phyloP scores from a whole-genome alignment of 2,329 filamentous ascomycete species.

The Alternaria angustiovoidea region DNA sequence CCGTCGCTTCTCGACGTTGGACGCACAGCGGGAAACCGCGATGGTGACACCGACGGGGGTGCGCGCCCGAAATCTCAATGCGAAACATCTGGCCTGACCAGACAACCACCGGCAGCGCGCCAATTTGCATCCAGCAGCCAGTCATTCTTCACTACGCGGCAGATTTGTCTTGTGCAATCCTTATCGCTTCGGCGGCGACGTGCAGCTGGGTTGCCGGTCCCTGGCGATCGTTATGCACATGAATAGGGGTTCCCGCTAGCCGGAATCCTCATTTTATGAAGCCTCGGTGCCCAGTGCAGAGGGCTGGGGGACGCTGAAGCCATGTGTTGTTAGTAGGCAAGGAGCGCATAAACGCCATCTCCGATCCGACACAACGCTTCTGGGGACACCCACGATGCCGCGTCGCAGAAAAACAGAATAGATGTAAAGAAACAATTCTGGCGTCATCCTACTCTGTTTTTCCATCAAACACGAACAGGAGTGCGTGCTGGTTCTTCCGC shows the following conservation, averaged over 20 bases:
- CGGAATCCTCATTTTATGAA: constrained; percentile 22
- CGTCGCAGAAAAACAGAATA: constrained; percentile 14
- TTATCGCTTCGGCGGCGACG: constrained; percentile 2
- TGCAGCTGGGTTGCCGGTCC: constrained; percentile 5
- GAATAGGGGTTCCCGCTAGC: constrained; percentile 17
- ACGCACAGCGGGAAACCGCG: constrained; percentile 9
- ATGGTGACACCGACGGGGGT: constrained; percentile 4
- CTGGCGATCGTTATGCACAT: constrained; percentile 1
- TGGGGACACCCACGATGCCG: constrained; percentile 22
- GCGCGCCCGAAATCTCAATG: constrained; percentile 10
- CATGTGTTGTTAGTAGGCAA: constrained; percentile 7
- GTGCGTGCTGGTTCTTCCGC: not conserved
- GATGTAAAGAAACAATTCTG: not conserved
- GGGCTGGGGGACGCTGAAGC: constrained; percentile 12
- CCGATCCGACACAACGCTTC: constrained; percentile 6
- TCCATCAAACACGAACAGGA: not conserved
- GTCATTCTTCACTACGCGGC: not conserved
- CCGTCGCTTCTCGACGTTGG: constrained; percentile 6
- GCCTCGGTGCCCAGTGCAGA: constrained; percentile 14
- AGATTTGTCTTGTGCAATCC: not conserved
- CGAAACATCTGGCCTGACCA: constrained; percentile 11
- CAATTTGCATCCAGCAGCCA: constrained; percentile 7
- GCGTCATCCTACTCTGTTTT: not conserved
- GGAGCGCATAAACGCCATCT: constrained; percentile 27
- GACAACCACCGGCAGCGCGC: constrained; percentile 5